A percentile compares a stretch with the other conserved stretches of the same genome.
Conservation (phyloP, 768 basidiomycete species). For the Lentinula raphanica region DNA sequence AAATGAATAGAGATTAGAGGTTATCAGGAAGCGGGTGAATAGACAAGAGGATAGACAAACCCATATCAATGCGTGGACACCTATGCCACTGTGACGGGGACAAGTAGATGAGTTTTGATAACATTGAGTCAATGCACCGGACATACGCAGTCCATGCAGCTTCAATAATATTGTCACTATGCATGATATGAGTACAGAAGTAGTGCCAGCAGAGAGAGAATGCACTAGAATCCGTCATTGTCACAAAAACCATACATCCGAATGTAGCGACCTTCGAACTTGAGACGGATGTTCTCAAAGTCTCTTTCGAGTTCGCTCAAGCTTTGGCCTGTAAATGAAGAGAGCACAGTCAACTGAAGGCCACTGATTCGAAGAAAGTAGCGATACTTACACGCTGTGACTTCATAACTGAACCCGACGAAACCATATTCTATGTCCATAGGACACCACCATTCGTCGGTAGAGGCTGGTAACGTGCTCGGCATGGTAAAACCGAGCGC, state of each 20-base stretch:
- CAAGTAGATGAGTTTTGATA: too few species aligned
- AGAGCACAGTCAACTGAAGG: too few species aligned
- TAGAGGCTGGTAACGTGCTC: constrained; percentile 33
- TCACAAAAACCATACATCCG: constrained; percentile 51
- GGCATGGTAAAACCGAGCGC: constrained; percentile 49
- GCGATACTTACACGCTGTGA: constrained; percentile 49
- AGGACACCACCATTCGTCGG: constrained; percentile 62
- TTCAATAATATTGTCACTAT: constrained; percentile 40
- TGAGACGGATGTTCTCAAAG: constrained; percentile 54
- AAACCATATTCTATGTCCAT: constrained; percentile 65
- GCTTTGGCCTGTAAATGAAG: constrained; percentile 47
- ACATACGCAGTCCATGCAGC: constrained; percentile 43
- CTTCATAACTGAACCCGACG: constrained; percentile 73
- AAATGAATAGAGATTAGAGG: neutral
- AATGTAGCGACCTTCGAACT: constrained; percentile 62
- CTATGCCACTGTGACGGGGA: constrained; percentile 11
- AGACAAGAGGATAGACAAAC: constrained; percentile 19
- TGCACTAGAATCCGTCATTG: constrained; percentile 10
- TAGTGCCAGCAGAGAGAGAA: neutral
- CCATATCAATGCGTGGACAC: constrained; percentile 51
- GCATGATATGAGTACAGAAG: neutral
- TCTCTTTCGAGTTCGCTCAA: constrained; percentile 42
- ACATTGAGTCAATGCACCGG: neutral
- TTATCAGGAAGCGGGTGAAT: neutral
- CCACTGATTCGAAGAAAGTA: neutral